phyloP scores from a whole-genome alignment of 192 early-diverging fungal genomes.

The Cladochytrium replicatum region DNA sequence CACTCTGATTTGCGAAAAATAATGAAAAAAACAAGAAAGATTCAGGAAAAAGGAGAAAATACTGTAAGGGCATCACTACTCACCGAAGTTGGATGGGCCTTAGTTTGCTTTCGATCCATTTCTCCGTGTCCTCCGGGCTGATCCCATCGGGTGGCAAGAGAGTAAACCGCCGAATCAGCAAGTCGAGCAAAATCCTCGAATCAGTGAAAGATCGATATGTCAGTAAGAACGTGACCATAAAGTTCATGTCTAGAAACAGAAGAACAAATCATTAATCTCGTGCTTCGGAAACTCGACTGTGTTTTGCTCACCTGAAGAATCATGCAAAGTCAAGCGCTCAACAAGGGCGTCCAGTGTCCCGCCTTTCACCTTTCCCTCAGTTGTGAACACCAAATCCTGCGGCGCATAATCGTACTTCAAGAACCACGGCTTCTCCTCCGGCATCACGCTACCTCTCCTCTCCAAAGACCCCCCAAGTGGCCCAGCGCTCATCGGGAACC shows the following conservation, averaged over 20 bases:
- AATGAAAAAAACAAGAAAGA: not conserved
- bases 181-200: slow-evolving; percentile 62
- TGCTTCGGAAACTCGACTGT: not conserved
- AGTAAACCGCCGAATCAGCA: slow-evolving; percentile 67
- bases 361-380: slow-evolving; percentile 63
- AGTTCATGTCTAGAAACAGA: slow-evolving; percentile 52
- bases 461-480: slow-evolving; percentile 1
- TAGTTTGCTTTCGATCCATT: slow-evolving; percentile 80
- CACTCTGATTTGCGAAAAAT: slow-evolving; percentile 38
- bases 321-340: slow-evolving; percentile 63
- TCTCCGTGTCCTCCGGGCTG: slow-evolving; percentile 46
- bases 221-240: slow-evolving; percentile 78
- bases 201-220: slow-evolving; percentile 91
- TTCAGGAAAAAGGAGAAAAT: not conserved
- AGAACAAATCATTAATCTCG: not conserved
- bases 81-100: slow-evolving; percentile 75
- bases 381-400: slow-evolving; percentile 50
- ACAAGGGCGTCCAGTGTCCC: slow-evolving; percentile 59
- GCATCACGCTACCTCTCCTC: not conserved
- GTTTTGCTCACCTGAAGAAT: slow-evolving; percentile 17
- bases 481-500: not conserved
- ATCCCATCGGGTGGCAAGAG: slow-evolving; percentile 64
- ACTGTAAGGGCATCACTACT: not conserved
- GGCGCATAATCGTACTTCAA: slow-evolving; percentile 43
- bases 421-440: slow-evolving; percentile 31